Evolutionary conservation across 2,329 filamentous ascomycete genomes (phyloP).

Genomic region (Fusarium temperatum): DNA sequence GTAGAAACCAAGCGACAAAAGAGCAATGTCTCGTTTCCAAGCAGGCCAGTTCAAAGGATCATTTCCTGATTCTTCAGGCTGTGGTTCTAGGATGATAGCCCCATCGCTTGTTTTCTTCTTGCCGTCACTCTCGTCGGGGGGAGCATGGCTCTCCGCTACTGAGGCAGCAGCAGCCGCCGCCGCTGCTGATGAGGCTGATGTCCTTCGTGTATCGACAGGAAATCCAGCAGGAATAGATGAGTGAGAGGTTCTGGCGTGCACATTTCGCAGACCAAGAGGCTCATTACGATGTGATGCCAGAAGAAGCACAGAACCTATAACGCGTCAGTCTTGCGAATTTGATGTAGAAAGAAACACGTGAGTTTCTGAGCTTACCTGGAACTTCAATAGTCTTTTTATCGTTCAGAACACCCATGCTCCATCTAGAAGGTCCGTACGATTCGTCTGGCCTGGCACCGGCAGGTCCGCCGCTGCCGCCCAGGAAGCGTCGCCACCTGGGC

Average conservation of each 20-base stretch:
- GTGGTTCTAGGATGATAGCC: slow-evolving; percentile 86
- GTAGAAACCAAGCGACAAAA: slow-evolving; percentile 87
- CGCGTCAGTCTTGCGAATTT: slow-evolving; percentile 5
- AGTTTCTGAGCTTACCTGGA: slow-evolving; percentile 67
- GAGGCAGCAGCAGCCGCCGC: background rate
- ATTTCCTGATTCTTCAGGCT: slow-evolving; percentile 89
- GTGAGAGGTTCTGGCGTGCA: slow-evolving; percentile 65
- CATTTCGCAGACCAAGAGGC: slow-evolving; percentile 66
- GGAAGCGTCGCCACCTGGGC: slow-evolving; percentile 33
- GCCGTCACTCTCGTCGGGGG: slow-evolving; percentile 45
- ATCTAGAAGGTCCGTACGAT: slow-evolving; percentile 50
- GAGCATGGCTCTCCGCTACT: slow-evolving; percentile 1
- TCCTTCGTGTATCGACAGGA: slow-evolving; percentile 47
- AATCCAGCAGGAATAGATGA: slow-evolving; percentile 64
- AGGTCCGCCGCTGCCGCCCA: slow-evolving; percentile 21
- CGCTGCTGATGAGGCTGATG: slow-evolving; percentile 38
- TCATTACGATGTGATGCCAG: slow-evolving; percentile 65
- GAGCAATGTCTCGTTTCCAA: slow-evolving; percentile 80
- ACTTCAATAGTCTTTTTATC: slow-evolving; percentile 85
- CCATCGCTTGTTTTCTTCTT: slow-evolving; percentile 85
- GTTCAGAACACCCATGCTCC: slow-evolving; percentile 83
- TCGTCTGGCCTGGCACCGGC: slow-evolving; percentile 10
- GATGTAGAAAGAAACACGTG: background rate
- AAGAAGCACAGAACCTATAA: slow-evolving; percentile 65
- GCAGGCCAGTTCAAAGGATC: slow-evolving; percentile 92